A percentile compares a stretch with the other conserved stretches of the same genome.
Conservation (phyloP, 768 basidiomycete species). For the Zangia roseola region DNA sequence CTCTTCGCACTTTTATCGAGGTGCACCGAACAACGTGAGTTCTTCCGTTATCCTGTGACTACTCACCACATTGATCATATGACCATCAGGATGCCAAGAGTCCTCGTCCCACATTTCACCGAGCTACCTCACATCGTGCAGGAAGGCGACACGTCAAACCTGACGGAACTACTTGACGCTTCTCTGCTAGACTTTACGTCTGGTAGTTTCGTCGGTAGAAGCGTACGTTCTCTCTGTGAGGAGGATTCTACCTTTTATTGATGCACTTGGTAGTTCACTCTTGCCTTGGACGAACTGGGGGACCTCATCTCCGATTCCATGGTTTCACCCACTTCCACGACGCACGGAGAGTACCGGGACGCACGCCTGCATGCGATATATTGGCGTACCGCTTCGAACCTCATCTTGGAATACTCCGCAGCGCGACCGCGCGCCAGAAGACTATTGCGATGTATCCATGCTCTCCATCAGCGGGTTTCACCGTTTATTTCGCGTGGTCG, state of each 20-base stretch:
- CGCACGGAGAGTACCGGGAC: constrained; percentile 3
- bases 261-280: constrained; percentile 19
- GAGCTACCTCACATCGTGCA: background rate
- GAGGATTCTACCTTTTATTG: background rate
- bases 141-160: constrained; percentile 15
- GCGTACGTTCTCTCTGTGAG: constrained; percentile 14
- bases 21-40: constrained; percentile 21
- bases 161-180: constrained; percentile 18
- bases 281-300: constrained; percentile 31
- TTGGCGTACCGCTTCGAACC: constrained; percentile 30
- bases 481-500: background rate
- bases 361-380: constrained; percentile 25
- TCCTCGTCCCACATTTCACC: background rate
- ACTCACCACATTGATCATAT: background rate
- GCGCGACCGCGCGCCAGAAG: constrained; percentile 20
- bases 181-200: constrained; percentile 25
- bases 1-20: constrained; percentile 23
- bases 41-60: background rate
- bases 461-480: constrained; percentile 14
- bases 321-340: background rate
- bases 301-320: constrained; percentile 12
- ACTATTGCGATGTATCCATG: constrained; percentile 15
- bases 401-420: constrained; percentile 33
- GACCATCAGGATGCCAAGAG: constrained; percentile 8
- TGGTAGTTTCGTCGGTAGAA: constrained; percentile 30